Base-by-base conservation (phyloP, 2,329 filamentous ascomycete species). In the Xylaria sp. region DNA sequence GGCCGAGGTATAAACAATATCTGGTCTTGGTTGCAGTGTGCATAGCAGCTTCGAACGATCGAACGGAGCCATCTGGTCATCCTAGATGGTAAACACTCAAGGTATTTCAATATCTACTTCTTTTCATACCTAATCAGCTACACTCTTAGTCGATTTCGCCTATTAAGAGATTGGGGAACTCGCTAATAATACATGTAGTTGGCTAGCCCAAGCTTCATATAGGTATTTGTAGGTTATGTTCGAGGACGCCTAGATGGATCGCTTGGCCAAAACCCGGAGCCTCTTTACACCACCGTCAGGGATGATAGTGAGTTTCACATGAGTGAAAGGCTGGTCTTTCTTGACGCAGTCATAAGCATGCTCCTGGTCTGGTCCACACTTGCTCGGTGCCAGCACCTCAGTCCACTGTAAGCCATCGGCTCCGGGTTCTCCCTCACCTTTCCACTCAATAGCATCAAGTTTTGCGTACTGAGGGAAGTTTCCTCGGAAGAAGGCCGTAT, bases 211-310 rank as follows among this genome's bases (percentile, higher is more conserved):
- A n/a, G n/a, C n/a, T n/a, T n/a, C n/a, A n/a, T n/a, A n/a, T n/a
- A n/a, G n/a, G n/a, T n/a, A n/a, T n/a, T n/a, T n/a, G n/a, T 7
- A 12, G 28, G 8, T 21, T 14, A 6, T 37, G 47, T 21, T 21
- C 31, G 37, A 37, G 5, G 12, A 25, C 45, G 28, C 37, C 43
- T 57, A 63, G 28, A 71, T 61, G n/a, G 78, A 79, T 68, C 87
- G 82, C 72, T 84, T 87, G 2, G 90, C 92, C 76, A 91, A 88
- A 1, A 94, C 87, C 47, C 92, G 86, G 68, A 97, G 84, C 67
- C 94, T 83, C 86, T 96, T 97, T 2, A 97, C 91, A 23, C 94
- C 94, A 35, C 94, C 94, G 77, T 98, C 94, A 0, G 94, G 94
- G 69, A 97, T 92, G 75, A 97, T 95, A 35, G 92, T 91, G 75